Evolutionary conservation across 805 yeast species (phyloP).

Genomic region (Henningerozyma blattae): DNA sequence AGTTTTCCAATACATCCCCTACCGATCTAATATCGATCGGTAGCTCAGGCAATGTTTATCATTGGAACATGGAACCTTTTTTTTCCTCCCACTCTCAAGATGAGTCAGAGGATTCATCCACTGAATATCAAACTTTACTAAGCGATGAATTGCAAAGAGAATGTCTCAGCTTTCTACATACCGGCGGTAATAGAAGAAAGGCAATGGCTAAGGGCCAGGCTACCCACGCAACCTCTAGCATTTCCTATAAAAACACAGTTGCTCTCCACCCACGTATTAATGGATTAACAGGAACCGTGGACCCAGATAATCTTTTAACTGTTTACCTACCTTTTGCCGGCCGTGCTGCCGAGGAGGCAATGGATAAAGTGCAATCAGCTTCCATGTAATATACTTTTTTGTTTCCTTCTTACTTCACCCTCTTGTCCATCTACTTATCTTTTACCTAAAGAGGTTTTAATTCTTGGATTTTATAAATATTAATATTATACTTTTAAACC

Average conservation of each 20-base stretch:
- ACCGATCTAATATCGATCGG: constrained; percentile 20
- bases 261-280: constrained; percentile 20
- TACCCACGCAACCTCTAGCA: background rate
- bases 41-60: constrained; percentile 20
- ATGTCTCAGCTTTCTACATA: constrained; percentile 19
- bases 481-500: too few species aligned
- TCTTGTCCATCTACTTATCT: too few species aligned
- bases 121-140: background rate
- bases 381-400: too few species aligned
- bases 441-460: too few species aligned
- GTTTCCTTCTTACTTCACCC: too few species aligned
- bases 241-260: constrained; percentile 14
- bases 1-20: constrained; percentile 15
- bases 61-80: constrained; percentile 25
- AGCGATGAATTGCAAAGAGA: constrained; percentile 3
- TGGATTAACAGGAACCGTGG: constrained; percentile 18
- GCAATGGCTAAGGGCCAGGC: constrained; percentile 5
- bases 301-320: constrained; percentile 16
- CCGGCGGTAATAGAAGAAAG: constrained; percentile 18
- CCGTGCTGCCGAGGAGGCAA: constrained; percentile 8
- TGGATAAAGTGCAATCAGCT: too few species aligned
- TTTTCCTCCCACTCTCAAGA: too few species aligned
- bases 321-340: constrained; percentile 17
- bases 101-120: too few species aligned
- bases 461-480: too few species aligned